Evolutionary conservation across 2,329 filamentous ascomycete genomes (phyloP).

Genomic region (Aspergillus thermomutatus): DNA sequence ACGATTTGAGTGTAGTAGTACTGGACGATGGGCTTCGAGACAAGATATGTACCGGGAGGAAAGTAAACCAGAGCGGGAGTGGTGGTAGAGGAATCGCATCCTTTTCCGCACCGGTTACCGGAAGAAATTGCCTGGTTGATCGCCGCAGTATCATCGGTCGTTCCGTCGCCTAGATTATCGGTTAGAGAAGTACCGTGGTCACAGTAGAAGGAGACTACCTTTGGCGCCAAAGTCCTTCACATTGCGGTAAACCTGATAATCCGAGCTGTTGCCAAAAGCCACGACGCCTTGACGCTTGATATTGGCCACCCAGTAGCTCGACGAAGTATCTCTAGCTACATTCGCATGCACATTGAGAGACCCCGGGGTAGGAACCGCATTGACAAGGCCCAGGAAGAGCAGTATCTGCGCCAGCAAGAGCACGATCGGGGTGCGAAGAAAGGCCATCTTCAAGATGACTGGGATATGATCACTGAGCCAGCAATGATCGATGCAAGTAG

Average conservation of each 20-base stretch:
- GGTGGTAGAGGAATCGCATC: constrained; percentile 80
- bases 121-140: constrained; percentile 80
- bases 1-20: constrained; percentile 94
- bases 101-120: constrained; percentile 74
- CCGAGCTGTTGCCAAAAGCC: constrained; percentile 55
- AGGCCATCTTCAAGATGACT: constrained; percentile 22
- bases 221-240: constrained; percentile 72
- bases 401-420: constrained; percentile 30
- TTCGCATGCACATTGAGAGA: constrained; percentile 13
- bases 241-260: constrained; percentile 73
- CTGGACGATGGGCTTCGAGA: constrained; percentile 75
- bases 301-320: constrained; percentile 68
- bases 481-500: constrained; percentile 21
- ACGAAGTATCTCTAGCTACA: constrained; percentile 20
- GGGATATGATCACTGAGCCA: constrained; percentile 23
- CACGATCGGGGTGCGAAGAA: constrained; percentile 22
- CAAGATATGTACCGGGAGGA: constrained; percentile 78
- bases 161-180: constrained; percentile 54
- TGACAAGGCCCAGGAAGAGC: constrained; percentile 30
- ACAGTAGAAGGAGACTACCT: constrained; percentile 48
- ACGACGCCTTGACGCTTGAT: constrained; percentile 67
- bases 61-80: constrained; percentile 88
- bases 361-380: constrained; percentile 30
- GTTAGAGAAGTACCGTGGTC: constrained; percentile 16
- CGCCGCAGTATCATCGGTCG: constrained; percentile 78